phyloP scores from a whole-genome alignment of 1,284 basidiomycete genomes.

The Rhizoctonia solani region DNA sequence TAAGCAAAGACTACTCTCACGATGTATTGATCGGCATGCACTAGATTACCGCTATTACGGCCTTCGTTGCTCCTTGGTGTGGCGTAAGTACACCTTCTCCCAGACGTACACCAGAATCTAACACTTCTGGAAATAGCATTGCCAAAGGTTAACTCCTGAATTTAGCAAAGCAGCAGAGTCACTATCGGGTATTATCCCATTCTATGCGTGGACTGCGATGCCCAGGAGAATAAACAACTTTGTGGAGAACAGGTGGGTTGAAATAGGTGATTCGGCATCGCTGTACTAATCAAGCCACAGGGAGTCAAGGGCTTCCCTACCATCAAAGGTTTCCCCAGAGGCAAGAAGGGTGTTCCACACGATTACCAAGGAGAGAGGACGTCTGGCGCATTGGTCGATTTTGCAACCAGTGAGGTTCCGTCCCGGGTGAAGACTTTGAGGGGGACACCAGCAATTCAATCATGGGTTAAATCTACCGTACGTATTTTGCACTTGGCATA shows the following conservation, averaged over 20 bases:
- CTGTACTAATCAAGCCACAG: constrained; percentile 44
- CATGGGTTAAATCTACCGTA: constrained; percentile 55
- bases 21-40: constrained; percentile 21
- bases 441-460: constrained; percentile 56
- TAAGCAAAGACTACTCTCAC: too few relatives aligned
- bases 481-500: not conserved
- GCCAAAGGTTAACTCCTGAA: constrained; percentile 84
- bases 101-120: not conserved
- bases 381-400: constrained; percentile 75
- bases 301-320: constrained; percentile 94
- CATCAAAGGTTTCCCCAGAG: constrained; percentile 82
- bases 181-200: constrained; percentile 80
- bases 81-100: constrained; percentile 59
- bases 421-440: constrained; percentile 64
- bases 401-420: constrained; percentile 75
- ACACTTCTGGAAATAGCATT: constrained; percentile 63
- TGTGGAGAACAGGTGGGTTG: constrained; percentile 75
- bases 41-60: constrained; percentile 76
- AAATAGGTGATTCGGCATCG: not conserved
- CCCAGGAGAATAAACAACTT: constrained; percentile 75
- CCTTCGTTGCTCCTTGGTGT: constrained; percentile 89
- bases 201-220: constrained; percentile 94
- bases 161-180: constrained; percentile 80
- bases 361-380: constrained; percentile 77
- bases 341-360: constrained; percentile 64